These are phyloP conservation scores for Stagonosporopsis vannaccii DNA, from an alignment of 2,329 filamentous ascomycete genomes.

Conservation along the genomic window DNA sequence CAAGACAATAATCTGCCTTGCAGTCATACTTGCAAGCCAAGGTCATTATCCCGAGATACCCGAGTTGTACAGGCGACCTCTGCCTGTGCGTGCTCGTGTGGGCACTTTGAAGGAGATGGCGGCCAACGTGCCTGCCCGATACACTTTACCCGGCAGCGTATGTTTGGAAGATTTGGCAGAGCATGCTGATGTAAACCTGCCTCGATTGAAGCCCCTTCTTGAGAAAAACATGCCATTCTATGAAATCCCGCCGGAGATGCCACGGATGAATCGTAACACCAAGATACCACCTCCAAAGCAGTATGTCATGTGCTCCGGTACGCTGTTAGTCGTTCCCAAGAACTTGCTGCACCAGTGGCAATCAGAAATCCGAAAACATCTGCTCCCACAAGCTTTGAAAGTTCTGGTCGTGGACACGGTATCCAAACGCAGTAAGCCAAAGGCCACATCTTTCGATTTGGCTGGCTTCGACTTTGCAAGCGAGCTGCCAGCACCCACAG, in stretches of 20 bases:
- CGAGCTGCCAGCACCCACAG: slow-evolving; percentile 63
- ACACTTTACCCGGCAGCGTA: slow-evolving; percentile 73
- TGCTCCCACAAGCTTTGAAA: slow-evolving; percentile 64
- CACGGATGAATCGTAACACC: slow-evolving; percentile 53
- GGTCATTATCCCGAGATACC: slow-evolving; percentile 72
- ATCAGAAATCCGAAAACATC: slow-evolving; percentile 81
- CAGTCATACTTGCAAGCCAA: slow-evolving; percentile 74
- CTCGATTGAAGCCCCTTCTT: slow-evolving; percentile 33
- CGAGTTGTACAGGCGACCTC: slow-evolving; percentile 61
- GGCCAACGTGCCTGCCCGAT: slow-evolving; percentile 70
- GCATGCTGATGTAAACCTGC: slow-evolving; percentile 37
- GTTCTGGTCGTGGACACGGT: slow-evolving; percentile 66
- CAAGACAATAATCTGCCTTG: slow-evolving; percentile 86
- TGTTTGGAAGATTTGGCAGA: slow-evolving; percentile 66
- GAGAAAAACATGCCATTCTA: slow-evolving; percentile 49
- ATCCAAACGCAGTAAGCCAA: slow-evolving; percentile 32
- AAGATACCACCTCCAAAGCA: slow-evolving; percentile 52
- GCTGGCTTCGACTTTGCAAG: slow-evolving; percentile 48
- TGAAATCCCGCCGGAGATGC: slow-evolving; percentile 50
- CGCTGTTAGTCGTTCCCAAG: slow-evolving; percentile 79
- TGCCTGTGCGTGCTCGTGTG: slow-evolving; percentile 56
- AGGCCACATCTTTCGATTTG: slow-evolving; percentile 12
- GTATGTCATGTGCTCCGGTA: slow-evolving; percentile 72
- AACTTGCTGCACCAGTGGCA: slow-evolving; percentile 88
- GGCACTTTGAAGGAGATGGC: slow-evolving; percentile 78